A percentile compares a stretch with the other conserved stretches of the same genome.
These are phyloP conservation scores for Syzygium oleosum DNA, from an alignment of 345 rosid genomes.

Conservation along the genomic window DNA sequence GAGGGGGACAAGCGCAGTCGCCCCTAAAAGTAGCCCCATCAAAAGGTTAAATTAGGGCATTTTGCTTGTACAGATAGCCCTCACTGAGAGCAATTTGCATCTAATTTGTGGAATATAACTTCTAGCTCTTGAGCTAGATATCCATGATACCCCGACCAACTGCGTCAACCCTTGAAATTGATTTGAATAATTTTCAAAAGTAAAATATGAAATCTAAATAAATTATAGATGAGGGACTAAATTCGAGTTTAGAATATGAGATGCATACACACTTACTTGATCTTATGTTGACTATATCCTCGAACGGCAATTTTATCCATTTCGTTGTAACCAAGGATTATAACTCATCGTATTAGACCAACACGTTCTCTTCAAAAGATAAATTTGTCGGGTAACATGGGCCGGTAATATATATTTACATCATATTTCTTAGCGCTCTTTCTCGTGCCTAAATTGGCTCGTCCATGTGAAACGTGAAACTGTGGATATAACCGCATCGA, in stretches of 20 bases:
- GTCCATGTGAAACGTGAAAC: no score
- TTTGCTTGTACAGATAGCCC: fast-evolving
- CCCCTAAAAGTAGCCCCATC: neutral
- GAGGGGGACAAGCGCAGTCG: fast-evolving
- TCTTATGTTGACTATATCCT: no score
- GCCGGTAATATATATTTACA: neutral
- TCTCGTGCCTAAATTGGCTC: neutral
- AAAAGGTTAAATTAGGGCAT: neutral
- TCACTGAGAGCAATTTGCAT: neutral
- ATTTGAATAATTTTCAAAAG: neutral
- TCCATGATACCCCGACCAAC: neutral
- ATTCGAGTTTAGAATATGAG: no score
- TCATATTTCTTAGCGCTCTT: neutral
- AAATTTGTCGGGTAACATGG: neutral
- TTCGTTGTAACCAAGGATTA: no score
- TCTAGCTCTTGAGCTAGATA: neutral
- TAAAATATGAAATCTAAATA: neutral
- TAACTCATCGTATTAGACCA: no score
- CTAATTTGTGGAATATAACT: fast-evolving
- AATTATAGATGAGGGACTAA: neutral
- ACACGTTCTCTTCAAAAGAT: no score
- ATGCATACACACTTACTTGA: no score
- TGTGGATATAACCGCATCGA: neutral
- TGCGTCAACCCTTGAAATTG: neutral
- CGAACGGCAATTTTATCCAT: no score